phyloP scores from a whole-genome alignment of 164 flowering plant genomes.

The Buxus sempervirens region DNA sequence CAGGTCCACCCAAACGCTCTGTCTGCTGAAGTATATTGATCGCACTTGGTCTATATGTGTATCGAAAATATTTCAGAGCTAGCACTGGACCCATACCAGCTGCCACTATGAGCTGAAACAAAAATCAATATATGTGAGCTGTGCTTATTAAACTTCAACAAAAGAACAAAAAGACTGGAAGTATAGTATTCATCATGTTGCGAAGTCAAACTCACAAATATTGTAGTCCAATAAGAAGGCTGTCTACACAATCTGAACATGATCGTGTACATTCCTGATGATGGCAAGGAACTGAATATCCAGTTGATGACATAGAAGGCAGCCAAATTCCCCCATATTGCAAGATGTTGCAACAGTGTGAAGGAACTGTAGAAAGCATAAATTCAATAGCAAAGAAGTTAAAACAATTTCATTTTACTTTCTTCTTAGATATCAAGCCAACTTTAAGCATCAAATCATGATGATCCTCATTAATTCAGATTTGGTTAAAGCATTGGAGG shows the following conservation, averaged over 20 bases:
- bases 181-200: neutral
- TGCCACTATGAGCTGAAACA: conserved; percentile 73
- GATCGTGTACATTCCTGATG: conserved; percentile 90
- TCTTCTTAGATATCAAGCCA: neutral
- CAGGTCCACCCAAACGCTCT: conserved; percentile 79
- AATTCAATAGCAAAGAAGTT: neutral
- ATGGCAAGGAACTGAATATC: conserved; percentile 75
- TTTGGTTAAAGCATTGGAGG: too few relatives aligned
- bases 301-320: conserved; percentile 83
- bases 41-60: conserved; percentile 81
- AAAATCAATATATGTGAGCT: conserved; percentile 11
- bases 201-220: conserved; percentile 60
- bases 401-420: neutral
- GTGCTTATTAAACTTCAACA: neutral
- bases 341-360: conserved; percentile 83
- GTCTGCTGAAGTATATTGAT: conserved; percentile 93
- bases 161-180: neutral
- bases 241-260: conserved; percentile 89
- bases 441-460: too few relatives aligned
- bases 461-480: too few relatives aligned
- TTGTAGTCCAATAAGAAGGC: conserved; percentile 88
- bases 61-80: conserved; percentile 88
- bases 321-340: conserved; percentile 90
- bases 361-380: conserved; percentile 58
- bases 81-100: conserved; percentile 91